Conservation (phyloP, 2,329 filamentous ascomycete genomes). For the Penicillium sp. region DNA sequence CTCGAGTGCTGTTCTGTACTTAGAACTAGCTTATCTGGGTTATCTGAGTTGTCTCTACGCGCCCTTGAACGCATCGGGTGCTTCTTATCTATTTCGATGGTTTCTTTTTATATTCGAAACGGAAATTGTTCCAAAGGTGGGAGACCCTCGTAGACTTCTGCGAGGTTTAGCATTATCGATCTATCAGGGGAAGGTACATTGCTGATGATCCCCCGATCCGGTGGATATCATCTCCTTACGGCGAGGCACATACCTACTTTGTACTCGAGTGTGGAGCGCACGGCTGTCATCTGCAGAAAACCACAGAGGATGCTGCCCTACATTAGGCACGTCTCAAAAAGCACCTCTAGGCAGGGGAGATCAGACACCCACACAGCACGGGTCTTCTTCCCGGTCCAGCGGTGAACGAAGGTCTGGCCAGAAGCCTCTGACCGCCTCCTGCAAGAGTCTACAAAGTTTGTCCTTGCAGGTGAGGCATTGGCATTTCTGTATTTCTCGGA, state of each 20-base stretch:
- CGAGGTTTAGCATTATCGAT: conserved; percentile 7
- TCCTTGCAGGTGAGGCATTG: conserved; percentile 23
- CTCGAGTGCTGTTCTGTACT: not conserved
- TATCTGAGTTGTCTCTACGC: not conserved
- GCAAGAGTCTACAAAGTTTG: conserved; percentile 24
- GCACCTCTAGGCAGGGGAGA: not conserved
- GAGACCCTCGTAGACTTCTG: conserved; percentile 3
- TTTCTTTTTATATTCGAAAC: conserved; percentile 14
- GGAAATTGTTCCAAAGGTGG: conserved; percentile 3
- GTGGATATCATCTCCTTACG: conserved; percentile 2
- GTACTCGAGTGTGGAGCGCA: conserved; percentile 6
- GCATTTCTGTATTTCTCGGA: not conserved
- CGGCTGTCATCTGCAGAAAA: conserved; percentile 5
- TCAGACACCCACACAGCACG: conserved; percentile 22
- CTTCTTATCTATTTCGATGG: not conserved
- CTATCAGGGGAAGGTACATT: conserved; percentile 6
- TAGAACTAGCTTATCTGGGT: not conserved
- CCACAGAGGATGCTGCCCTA: not conserved
- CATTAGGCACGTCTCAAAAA: not conserved
- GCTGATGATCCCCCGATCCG: conserved; percentile 6
- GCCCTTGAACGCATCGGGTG: not conserved
- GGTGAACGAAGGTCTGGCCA: conserved; percentile 17
- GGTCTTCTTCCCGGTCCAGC: conserved; percentile 15
- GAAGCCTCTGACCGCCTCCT: conserved; percentile 27
- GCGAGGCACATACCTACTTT: conserved; percentile 2